Base-by-base conservation (phyloP, 2,329 filamentous ascomycete genomes). In the Hansfordia pulvinata region DNA sequence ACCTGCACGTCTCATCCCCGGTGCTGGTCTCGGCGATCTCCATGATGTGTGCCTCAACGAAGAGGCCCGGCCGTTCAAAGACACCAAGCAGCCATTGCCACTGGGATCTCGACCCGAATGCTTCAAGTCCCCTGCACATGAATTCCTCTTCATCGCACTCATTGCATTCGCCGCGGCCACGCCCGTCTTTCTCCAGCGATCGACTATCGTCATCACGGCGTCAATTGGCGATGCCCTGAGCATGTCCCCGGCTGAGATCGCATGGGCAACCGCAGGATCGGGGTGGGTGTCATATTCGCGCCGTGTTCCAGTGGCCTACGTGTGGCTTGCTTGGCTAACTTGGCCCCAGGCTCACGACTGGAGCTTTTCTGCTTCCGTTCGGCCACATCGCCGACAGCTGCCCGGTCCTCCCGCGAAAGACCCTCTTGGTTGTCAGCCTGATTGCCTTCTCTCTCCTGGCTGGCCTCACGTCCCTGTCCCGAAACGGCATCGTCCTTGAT, bases 181-280 rank as follows among this genome's bases (percentile, higher is more conserved):
- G 3, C 46, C 46, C 3, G 40, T 49, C 17, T 47, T 49, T 20
- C 38, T 48, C 7, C 45, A 49, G 26, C 39, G 46, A 23, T 45
- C 45, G 19, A 36, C 44, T 8, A 35, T 49, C n/a, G 41, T 47
- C 10, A 37, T 49, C 5, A 39, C 40, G 5, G 41, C 38, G 8
- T 36, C 45, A 13, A 38, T 47, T 23, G 39, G 35, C 11, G 35
- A 34, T 11, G 39, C 34, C 17, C 23, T 49, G 11, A 27, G 28
- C 16, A 46, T 46, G 44, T 40, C 41, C 6, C 46, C 44, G 4
- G 43, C 43, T 17, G 40, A 47, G 30, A 30, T 44, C 26, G 43
- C 46, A 10, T 49, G 44, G 44, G 37, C 38, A 12, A 49, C 39
- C 16, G 43, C 43, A n/a, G 43, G 43, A 30, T 45, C 43, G n/a